Evolutionary conservation across 768 basidiomycete species (phyloP), one percentile per base, ranked within the genome.

Genomic region (Hemileccinum rubropunctum): DNA sequence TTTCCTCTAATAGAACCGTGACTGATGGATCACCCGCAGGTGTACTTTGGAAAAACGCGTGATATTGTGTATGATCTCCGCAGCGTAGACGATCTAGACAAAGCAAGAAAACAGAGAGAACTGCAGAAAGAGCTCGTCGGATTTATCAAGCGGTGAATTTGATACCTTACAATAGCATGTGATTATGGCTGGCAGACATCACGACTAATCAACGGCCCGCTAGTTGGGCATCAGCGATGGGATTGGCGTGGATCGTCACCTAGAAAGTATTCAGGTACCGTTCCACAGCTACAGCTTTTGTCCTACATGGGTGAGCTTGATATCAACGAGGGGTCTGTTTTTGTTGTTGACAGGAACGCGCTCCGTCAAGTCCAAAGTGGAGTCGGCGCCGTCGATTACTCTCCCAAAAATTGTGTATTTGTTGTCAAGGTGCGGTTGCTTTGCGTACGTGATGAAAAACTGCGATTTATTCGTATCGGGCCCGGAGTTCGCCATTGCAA

Each of bases 401-500:
- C 88, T 92, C 49, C 93, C 95, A 53, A 98, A 84, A 45, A 98
- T 97, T 14, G 92, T 92, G 70, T 90, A 88, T 66, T 97, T 98
- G 56, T 86, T 86, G 64, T 99, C 95, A 14, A 99, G 80, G 66
- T 97, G 95, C 1, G 90, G 72, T 59, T 98, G 95, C 66, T 98
- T 98, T 2, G 87, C 74, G 64, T 98, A 98, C 3, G 91, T 84
- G 62, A 94, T 78, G 65, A 92, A 92, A 67, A 92, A 92, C 65
- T 93, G 89, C 38, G 77, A 86, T 71, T 95, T 98, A 74, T 98
- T 99, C 30, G 88, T 83, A 66, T 97, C 91, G 10, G 85, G 84
- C 1, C 97, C 97, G 8, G 91, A 86, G 70, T 98, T 99, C 48
- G 97, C 97, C 95, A 98, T 98, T 26, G 97, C 97, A 14, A 98